Conservation (phyloP, 176 grass and related monocot genomes). For the Triticum monococcum region DNA sequence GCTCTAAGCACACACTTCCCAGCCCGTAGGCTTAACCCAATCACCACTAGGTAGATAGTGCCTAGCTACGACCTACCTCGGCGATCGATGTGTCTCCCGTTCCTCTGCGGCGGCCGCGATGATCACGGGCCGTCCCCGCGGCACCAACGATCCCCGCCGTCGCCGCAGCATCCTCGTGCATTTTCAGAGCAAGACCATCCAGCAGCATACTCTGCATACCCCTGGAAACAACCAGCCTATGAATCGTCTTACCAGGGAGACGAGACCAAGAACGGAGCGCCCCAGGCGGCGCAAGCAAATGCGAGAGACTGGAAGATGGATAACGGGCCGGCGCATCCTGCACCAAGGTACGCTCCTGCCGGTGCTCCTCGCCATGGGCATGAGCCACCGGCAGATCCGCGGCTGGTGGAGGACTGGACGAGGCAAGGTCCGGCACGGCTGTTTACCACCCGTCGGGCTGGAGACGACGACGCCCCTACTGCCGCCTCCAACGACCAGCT, state of each 20-base stretch:
- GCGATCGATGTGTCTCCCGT: constrained; percentile 28
- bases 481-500: not conserved
- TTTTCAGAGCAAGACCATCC: not conserved
- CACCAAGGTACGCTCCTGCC: not conserved
- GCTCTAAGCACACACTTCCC: not conserved
- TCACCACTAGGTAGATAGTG: not conserved
- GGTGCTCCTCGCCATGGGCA: not conserved
- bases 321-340: not conserved
- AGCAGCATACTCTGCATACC: not conserved
- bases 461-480: not conserved
- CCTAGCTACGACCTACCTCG: not conserved
- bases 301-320: not conserved
- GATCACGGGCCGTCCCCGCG: not conserved
- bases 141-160: not conserved
- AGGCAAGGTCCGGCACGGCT: not conserved
- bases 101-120: not conserved
- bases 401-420: not conserved
- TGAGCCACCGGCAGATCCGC: not conserved
- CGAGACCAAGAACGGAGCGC: not conserved
- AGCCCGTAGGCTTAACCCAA: not conserved
- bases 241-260: not conserved
- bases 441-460: not conserved
- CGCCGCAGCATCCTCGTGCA: not conserved
- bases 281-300: too few relatives aligned
- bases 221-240: too few relatives aligned